Evolutionary conservation across 2,329 filamentous ascomycete genomes (phyloP), one percentile per base, ranked within the genome.

Genomic region (Ophiostoma sp.): DNA sequence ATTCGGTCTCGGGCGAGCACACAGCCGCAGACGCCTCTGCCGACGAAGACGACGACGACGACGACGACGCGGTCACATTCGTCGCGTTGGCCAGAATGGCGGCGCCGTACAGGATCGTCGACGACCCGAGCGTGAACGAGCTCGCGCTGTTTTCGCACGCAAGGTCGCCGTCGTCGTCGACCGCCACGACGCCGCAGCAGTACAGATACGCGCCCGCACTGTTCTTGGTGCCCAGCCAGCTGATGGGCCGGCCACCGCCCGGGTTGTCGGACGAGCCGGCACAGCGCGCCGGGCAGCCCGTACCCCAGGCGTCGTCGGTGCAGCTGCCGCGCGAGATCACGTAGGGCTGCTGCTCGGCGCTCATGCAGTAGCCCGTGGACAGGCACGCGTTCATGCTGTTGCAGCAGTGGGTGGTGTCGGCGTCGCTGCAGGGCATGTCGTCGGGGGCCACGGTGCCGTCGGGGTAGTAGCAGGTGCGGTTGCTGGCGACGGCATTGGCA

Each of bases 391-490:
- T 69, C 5, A 47, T 36, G 11, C 27, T 8, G 45, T 67, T 69
- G 69, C 70, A 71, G 65, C 70, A 71, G 64, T 71, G 70, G 11
- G 68, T 70, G 36, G 63, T 64, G 44, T 12, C 65, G 12, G 42
- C 27, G 9, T 55, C 40, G 14, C 66, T 36, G 58, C 69, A 70
- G 2, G 69, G 69, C 4, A 44, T 41, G 16, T 72, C 69, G 40
- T 4, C 1, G 8, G 66, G 1, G 3, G 69, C 62, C 9, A 40
- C n/a, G 12, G 49, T 65, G 27, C 69, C 70, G 67, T 70, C 64
- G 60, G 70, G 70, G 42, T 49, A 71, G 69, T 67, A 72, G 66
- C 70, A 72, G 11, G 69, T 66, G 27, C 45, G 36, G 52, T 70
- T 27, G 27, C 27, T 66, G 18, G 41, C 3, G 49, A 60, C 62